These are phyloP conservation scores for Stephanodiscus minutulus DNA, from an alignment of 108 stramenopile genomes.

Conservation along the genomic window DNA sequence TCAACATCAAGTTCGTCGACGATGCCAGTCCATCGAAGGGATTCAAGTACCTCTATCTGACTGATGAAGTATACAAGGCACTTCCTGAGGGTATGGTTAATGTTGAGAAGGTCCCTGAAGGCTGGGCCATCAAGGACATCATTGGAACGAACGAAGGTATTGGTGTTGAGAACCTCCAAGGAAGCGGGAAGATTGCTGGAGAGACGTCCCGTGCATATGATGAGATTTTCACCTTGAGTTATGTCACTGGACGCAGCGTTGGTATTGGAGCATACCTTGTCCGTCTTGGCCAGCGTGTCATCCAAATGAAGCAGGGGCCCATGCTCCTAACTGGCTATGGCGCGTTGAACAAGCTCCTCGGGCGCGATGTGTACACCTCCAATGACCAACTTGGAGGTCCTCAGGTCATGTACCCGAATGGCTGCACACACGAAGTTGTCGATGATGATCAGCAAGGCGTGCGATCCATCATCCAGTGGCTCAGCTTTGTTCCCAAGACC, in stretches of 20 bases:
- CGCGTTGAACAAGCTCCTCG: constrained; percentile 97
- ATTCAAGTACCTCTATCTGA: constrained; percentile 96
- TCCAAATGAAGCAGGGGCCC: constrained; percentile 91
- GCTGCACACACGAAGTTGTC: constrained; percentile 92
- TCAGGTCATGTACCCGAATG: constrained; percentile 98
- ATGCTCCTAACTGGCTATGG: constrained; percentile 95
- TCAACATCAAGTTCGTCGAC: constrained; percentile 94
- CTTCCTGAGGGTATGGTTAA: constrained; percentile 89
- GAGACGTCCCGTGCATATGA: constrained; percentile 96
- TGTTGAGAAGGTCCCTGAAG: constrained; percentile 84
- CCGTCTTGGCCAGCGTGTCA: constrained; percentile 92
- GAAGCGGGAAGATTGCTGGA: constrained; percentile 98
- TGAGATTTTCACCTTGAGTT: constrained; percentile 96
- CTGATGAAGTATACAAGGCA: constrained; percentile 87
- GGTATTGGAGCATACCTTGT: constrained; percentile 96
- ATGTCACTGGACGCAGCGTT: constrained; percentile 95
- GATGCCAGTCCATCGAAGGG: constrained; percentile 87
- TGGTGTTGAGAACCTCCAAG: constrained; percentile 97
- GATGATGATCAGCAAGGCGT: constrained; percentile 94
- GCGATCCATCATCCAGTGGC: constrained; percentile 88
- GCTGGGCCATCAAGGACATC: constrained; percentile 91
- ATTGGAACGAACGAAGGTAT: constrained; percentile 95
- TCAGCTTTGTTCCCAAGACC: constrained; percentile 94
- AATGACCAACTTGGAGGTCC: constrained; percentile 98
- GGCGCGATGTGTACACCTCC: constrained; percentile 95